These are phyloP conservation scores for Pythium oligandrum DNA, from an alignment of 352 stramenopile species.

Conservation along the genomic window DNA sequence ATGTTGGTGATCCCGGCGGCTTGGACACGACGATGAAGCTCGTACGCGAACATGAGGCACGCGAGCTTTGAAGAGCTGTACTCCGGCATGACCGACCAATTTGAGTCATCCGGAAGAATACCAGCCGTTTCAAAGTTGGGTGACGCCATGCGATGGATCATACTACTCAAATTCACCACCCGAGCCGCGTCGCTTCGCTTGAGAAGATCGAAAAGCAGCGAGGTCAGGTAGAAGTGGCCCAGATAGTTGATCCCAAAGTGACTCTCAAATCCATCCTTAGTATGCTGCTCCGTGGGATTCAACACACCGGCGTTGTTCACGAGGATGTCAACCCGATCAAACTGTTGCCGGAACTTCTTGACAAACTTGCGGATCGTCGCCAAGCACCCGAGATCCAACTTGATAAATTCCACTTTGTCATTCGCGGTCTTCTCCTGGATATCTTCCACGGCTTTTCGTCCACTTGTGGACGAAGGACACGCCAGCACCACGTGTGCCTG, in stretches of 20 bases:
- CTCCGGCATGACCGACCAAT: background rate
- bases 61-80: constrained; percentile 37
- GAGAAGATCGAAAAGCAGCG: constrained; percentile 35
- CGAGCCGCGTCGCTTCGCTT: constrained; percentile 19
- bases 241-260: constrained; percentile 75
- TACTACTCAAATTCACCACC: constrained; percentile 42
- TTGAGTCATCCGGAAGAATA: constrained; percentile 2
- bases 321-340: constrained; percentile 27
- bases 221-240: constrained; percentile 60
- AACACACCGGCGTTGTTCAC: constrained; percentile 41
- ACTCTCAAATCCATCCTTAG: constrained; percentile 36
- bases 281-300: constrained; percentile 24
- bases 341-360: constrained; percentile 22
- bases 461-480: constrained; percentile 7
- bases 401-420: constrained; percentile 34
- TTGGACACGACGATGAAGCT: constrained; percentile 18
- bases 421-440: constrained; percentile 13
- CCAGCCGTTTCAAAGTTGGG: constrained; percentile 9
- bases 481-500: constrained; percentile 26
- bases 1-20: constrained; percentile 14
- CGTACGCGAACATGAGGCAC: constrained; percentile 22
- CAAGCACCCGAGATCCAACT: constrained; percentile 30
- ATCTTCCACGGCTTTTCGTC: constrained; percentile 19
- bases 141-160: constrained; percentile 12
- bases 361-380: constrained; percentile 27